Evolutionary conservation across 257 asterid species (phyloP).

Genomic region (Solanum bukasovii): DNA sequence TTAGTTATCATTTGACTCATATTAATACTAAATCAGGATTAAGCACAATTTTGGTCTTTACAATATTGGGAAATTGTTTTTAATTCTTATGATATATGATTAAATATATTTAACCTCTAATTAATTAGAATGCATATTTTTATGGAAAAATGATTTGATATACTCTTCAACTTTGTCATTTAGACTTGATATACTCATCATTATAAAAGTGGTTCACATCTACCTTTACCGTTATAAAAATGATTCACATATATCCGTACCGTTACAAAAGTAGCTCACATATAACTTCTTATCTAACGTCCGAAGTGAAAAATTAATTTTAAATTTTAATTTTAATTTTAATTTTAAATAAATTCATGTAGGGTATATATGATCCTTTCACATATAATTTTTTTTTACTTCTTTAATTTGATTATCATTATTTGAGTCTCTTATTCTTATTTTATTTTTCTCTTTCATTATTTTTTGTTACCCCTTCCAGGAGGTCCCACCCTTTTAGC

Average conservation of each 20-base stretch:
- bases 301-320: neutral
- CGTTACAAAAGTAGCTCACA: neutral
- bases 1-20: neutral
- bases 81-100: neutral
- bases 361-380: too few species aligned
- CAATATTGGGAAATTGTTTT: neutral
- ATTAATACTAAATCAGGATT: neutral
- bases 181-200: neutral
- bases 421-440: too few species aligned
- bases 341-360: too few species aligned
- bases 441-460: neutral
- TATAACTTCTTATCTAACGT: neutral
- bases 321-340: too few species aligned
- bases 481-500: too few species aligned
- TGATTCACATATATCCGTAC: neutral
- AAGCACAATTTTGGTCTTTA: neutral
- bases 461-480: too few species aligned
- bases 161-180: too few species aligned
- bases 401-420: too few species aligned
- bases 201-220: too few species aligned
- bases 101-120: neutral
- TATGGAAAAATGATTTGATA: too few species aligned
- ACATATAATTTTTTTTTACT: too few species aligned
- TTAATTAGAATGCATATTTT: neutral
- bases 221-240: too few species aligned